Evolutionary conservation across 768 basidiomycete species (phyloP), one percentile per base, ranked within the genome.

Genomic region (Mycena rebaudengoi): DNA sequence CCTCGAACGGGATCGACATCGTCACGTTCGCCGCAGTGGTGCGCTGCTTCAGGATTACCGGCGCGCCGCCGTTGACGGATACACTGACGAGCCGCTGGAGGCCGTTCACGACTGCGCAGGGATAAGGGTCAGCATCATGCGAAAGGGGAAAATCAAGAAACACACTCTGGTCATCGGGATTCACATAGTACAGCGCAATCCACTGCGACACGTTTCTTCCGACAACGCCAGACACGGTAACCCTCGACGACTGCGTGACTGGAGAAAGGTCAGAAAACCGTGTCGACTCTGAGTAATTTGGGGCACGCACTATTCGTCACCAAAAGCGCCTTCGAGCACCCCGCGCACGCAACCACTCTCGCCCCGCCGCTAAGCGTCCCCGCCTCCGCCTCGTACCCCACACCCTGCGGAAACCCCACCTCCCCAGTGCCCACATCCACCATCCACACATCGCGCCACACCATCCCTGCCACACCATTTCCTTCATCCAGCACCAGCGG

Each of bases 101-200:
- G 48, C 58, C 58, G 58, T 60, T 60, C 23, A 50, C 23, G 39
- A 60, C 58, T 60, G 48, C 48, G 30, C 10, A 25, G 48, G 25
- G 44, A 57, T 37, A 37, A 39, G 33, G 44, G 5, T 57, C 28
- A 46, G 56, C n/a, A 46, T 44, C 43, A 37, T 37, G 44, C 37
- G 16, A 56, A 45, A 56, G 30, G 16, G 35, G 26, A 39, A 50
- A 29, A 50, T 50, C 39, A 60, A 41, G 37, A 50, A 50, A 50
- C 58, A 33, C 21, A 60, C 58, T 11, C 48, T 60, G 58, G 58
- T 60, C 58, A 51, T 60, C 58, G 29, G 58, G 58, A 43, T 60
- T 60, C 58, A 60, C 58, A 43, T 60, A 60, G 48, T 60, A 60
- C 29, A 60, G 58, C 39, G 58, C 58, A 50, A 60, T 50, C 58